Evolutionary conservation across 1,284 basidiomycete species (phyloP).

Genomic region (Schizophyllum amplum): DNA sequence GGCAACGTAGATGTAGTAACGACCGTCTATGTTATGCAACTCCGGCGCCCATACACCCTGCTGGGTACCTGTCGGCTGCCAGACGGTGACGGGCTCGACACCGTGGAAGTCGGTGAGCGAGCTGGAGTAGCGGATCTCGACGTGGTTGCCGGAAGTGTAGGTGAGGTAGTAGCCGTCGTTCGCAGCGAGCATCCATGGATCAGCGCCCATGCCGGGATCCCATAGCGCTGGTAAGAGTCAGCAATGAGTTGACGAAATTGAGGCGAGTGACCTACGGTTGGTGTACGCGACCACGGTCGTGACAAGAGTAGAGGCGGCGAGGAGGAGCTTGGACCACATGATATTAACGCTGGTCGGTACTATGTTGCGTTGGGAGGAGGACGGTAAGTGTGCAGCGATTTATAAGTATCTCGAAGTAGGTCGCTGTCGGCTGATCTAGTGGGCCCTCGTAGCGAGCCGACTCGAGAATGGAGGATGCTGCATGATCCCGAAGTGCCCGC

Average conservation of each 20-base stretch:
- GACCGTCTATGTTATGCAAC: slow-evolving; percentile 7
- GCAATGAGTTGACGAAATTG: slow-evolving; percentile 88
- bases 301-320: background rate
- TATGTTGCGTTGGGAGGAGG: background rate
- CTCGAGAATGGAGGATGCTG: background rate
- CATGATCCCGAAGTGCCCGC: background rate
- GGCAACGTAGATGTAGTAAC: slow-evolving; percentile 8
- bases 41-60: slow-evolving; percentile 7
- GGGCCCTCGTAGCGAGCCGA: too few species aligned
- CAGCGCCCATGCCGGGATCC: slow-evolving; percentile 6
- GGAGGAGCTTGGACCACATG: background rate
- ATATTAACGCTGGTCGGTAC: background rate
- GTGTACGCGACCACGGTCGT: background rate
- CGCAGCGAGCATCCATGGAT: slow-evolving; percentile 8
- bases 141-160: slow-evolving; percentile 6
- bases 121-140: slow-evolving; percentile 6
- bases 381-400: background rate
- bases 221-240: slow-evolving; percentile 55
- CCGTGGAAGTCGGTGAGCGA: slow-evolving; percentile 7
- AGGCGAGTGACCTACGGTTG: slow-evolving; percentile 55
- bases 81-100: slow-evolving; percentile 2
- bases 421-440: background rate
- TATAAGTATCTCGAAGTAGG: background rate
- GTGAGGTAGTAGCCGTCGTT: slow-evolving; percentile 8
- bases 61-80: slow-evolving; percentile 3